A percentile compares a stretch with the other conserved stretches of the same genome.
phyloP scores from a whole-genome alignment of 805 yeast genomes.

The Wickerhamiella allomyrinae region DNA sequence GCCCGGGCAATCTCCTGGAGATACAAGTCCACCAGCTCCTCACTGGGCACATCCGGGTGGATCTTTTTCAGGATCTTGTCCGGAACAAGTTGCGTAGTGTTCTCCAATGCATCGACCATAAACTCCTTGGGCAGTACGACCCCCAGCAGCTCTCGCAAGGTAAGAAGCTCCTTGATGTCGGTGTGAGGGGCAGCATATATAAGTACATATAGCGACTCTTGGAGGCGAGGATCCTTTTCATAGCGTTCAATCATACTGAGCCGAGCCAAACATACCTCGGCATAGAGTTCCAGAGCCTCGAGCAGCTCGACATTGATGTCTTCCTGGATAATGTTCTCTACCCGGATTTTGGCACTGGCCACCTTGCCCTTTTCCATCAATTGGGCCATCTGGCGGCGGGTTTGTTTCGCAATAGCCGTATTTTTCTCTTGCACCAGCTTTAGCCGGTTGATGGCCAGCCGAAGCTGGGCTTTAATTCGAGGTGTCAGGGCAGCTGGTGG shows the following conservation, averaged over 20 bases:
- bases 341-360: slow-evolving; percentile 68
- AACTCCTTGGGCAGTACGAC: slow-evolving; percentile 58
- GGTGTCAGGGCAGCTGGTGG: background rate
- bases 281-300: slow-evolving; percentile 66
- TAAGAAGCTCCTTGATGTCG: slow-evolving; percentile 57
- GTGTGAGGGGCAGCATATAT: slow-evolving; percentile 58
- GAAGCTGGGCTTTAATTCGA: slow-evolving; percentile 14
- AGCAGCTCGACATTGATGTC: slow-evolving; percentile 67
- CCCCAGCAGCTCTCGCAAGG: slow-evolving; percentile 46
- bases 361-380: slow-evolving; percentile 57
- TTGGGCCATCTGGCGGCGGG: slow-evolving; percentile 56
- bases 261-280: slow-evolving; percentile 69
- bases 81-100: slow-evolving; percentile 41
- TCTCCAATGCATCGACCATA: slow-evolving; percentile 39
- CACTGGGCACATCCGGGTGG: slow-evolving; percentile 50
- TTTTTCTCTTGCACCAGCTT: slow-evolving; percentile 62
- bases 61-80: slow-evolving; percentile 52
- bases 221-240: slow-evolving; percentile 25
- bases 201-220: slow-evolving; percentile 60
- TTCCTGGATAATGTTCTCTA: slow-evolving; percentile 70
- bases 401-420: slow-evolving; percentile 60
- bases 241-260: slow-evolving; percentile 38
- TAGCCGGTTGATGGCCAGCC: slow-evolving; percentile 59
- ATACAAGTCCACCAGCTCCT: slow-evolving; percentile 51
- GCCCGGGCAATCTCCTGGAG: slow-evolving; percentile 69